Conservation (phyloP, 1,284 basidiomycete species). For the Marasmius fiardii region DNA sequence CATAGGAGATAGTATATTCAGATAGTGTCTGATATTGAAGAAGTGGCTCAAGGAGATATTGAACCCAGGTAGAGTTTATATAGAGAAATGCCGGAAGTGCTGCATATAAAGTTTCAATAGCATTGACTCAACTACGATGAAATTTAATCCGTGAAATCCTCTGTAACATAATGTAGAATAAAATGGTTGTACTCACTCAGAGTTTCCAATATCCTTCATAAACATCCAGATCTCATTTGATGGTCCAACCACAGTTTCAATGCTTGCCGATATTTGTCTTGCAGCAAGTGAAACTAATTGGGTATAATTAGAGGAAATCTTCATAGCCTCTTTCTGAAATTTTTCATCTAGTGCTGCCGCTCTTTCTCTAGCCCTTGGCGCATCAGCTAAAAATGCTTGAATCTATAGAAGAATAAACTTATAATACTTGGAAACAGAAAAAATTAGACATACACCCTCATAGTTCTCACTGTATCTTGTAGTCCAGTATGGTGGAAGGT, state of each 20-base stretch:
- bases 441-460: not conserved
- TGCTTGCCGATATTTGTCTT: not conserved
- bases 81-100: slow-evolving; percentile 36
- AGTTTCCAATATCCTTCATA: slow-evolving; percentile 31
- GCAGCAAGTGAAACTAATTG: not conserved
- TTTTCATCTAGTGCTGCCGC: not conserved
- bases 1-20: slow-evolving; percentile 20
- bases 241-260: not conserved
- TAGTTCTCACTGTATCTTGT: not conserved
- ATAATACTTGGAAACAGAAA: not conserved
- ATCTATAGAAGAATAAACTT: not conserved
- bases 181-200: slow-evolving; percentile 9
- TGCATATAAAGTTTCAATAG: slow-evolving; percentile 39
- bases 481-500: not conserved
- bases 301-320: not conserved
- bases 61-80: slow-evolving; percentile 32
- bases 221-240: slow-evolving; percentile 28
- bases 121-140: slow-evolving; percentile 22
- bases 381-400: not conserved
- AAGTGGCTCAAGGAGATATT: slow-evolving; percentile 35
- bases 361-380: not conserved
- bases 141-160: not conserved
- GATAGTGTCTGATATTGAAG: slow-evolving; percentile 30
- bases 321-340: not conserved
- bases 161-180: not conserved